Percentiles rank a stretch among this genome's conserved stretches.
Evolutionary conservation across 106 monocot genomes (phyloP).

Genomic region (Phalaenopsis aphrodite): DNA sequence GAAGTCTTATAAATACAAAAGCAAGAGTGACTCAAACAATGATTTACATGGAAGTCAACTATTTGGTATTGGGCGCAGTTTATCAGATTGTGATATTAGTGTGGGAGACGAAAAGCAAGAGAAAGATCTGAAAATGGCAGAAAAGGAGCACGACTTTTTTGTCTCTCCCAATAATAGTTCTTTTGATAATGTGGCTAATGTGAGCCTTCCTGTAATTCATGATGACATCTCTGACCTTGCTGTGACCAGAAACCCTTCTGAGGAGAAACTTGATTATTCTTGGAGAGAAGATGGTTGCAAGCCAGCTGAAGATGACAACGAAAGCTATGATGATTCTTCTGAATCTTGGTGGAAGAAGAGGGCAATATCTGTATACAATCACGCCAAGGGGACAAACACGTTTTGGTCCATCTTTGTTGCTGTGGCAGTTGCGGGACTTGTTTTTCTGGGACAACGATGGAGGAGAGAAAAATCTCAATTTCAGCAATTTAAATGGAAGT

Average conservation of each 20-base stretch:
- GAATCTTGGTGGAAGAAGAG: slow-evolving; percentile 67
- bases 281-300: slow-evolving; percentile 17
- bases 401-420: slow-evolving; percentile 64
- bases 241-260: slow-evolving; percentile 16
- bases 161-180: slow-evolving; percentile 15
- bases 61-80: slow-evolving; percentile 25
- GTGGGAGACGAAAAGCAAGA: slow-evolving; percentile 24
- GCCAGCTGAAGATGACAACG: slow-evolving; percentile 17
- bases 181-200: slow-evolving; percentile 18
- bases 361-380: slow-evolving; percentile 33
- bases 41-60: slow-evolving; percentile 15
- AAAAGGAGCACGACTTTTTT: slow-evolving; percentile 23
- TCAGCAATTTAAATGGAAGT: slow-evolving; percentile 36
- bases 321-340: slow-evolving; percentile 14
- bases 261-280: slow-evolving; percentile 6
- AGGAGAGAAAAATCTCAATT: slow-evolving; percentile 42
- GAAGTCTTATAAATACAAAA: slow-evolving; percentile 14
- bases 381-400: slow-evolving; percentile 40
- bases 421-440: slow-evolving; percentile 58
- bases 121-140: slow-evolving; percentile 18
- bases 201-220: slow-evolving; percentile 4
- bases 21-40: slow-evolving; percentile 18
- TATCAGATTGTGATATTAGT: slow-evolving; percentile 15
- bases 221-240: slow-evolving; percentile 9
- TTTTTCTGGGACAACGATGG: slow-evolving; percentile 49